Conservation (phyloP, 306 rosid species). For the Lathyrus oleraceus region DNA sequence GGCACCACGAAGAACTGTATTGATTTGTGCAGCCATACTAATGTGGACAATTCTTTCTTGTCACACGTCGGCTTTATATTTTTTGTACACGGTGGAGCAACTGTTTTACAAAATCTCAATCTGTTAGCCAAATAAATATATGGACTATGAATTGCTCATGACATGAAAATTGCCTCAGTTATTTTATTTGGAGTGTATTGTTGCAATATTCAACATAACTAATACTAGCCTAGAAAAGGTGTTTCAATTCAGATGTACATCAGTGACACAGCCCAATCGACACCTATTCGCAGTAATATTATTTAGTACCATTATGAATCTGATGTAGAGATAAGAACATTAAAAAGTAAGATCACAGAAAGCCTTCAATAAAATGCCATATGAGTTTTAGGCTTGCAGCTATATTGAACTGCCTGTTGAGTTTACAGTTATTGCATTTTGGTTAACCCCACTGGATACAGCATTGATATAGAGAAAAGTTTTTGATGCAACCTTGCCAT, state of each 20-base stretch:
- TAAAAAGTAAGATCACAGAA: background rate
- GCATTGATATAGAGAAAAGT: background rate
- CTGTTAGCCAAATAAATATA: conserved; percentile 25
- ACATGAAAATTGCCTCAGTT: background rate
- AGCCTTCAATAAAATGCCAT: background rate
- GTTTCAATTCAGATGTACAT: conserved; percentile 5
- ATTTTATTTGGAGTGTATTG: conserved; percentile 25
- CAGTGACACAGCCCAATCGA: background rate
- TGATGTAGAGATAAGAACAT: conserved; percentile 7
- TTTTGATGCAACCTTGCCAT: conserved; percentile 2
- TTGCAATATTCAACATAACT: background rate
- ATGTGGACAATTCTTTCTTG: conserved; percentile 5
- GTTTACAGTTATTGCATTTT: background rate
- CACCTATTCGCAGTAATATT: background rate
- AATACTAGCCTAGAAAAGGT: conserved; percentile 5
- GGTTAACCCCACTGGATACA: background rate
- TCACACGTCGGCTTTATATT: background rate
- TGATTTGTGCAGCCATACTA: conserved; percentile 10
- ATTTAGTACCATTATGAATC: background rate
- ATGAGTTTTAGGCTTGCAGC: background rate
- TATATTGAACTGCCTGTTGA: background rate
- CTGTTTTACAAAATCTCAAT: conserved; percentile 7
- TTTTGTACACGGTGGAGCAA: conserved; percentile 17
- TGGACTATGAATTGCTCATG: background rate
- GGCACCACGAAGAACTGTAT: background rate